These are phyloP conservation scores for Larix kaempferi DNA, from an alignment of 75 land plant genomes.

Conservation along the genomic window DNA sequence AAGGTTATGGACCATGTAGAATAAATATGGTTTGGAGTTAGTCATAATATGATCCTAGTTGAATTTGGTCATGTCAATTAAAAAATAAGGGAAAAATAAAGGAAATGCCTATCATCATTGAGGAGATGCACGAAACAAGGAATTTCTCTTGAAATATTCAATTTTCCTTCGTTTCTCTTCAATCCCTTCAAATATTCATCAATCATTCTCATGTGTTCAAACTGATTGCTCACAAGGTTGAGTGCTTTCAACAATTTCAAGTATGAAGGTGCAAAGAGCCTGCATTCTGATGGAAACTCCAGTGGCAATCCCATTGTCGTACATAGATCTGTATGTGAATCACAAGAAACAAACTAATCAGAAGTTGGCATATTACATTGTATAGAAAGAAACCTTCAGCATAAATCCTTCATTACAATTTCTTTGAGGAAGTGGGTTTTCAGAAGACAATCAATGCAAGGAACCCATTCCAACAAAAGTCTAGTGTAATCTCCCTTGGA, in stretches of 20 bases:
- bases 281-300: conserved; percentile 3
- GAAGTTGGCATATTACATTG: background rate
- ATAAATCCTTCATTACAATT: background rate
- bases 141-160: conserved; percentile 81
- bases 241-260: background rate
- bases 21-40: no score
- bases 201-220: conserved; percentile 13
- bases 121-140: conserved; percentile 76
- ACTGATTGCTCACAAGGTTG: conserved; percentile 14
- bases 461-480: background rate
- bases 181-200: conserved; percentile 38
- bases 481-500: background rate
- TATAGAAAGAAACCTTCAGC: background rate
- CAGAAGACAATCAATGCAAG: background rate
- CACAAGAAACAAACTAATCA: background rate
- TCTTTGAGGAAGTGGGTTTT: background rate
- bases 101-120: conserved; percentile 40
- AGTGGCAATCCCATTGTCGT: background rate
- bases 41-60: no score
- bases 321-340: background rate
- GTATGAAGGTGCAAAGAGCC: background rate
- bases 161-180: conserved; percentile 76
- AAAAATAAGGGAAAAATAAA: background rate
- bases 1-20: no score
- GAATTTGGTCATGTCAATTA: background rate